Evolutionary conservation across 2,329 filamentous ascomycete genomes (phyloP).

Genomic region (Aspergillus sergii): DNA sequence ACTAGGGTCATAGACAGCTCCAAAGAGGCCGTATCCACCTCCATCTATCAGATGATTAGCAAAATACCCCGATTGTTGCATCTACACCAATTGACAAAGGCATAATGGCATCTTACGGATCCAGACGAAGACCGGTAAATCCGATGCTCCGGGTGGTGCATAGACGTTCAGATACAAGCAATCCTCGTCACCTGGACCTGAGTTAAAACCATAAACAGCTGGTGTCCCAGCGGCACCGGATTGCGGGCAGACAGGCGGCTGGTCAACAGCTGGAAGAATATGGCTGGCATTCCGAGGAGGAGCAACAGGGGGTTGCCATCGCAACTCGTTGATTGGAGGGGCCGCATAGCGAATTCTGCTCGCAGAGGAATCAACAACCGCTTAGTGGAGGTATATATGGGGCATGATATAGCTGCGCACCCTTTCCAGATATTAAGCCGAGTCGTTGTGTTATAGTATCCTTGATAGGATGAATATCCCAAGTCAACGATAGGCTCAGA

Average conservation of each 20-base stretch:
- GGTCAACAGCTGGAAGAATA: conserved; percentile 2
- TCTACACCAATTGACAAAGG: background rate
- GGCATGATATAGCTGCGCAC: background rate
- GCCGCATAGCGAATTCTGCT: conserved; percentile 7
- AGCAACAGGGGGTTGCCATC: conserved; percentile 5
- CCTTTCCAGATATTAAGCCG: background rate
- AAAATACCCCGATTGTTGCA: background rate
- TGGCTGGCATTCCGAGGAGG: background rate
- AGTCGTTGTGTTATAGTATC: background rate
- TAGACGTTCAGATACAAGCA: conserved; percentile 7
- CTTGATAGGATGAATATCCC: background rate
- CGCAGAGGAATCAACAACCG: too few species aligned
- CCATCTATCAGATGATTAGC: background rate
- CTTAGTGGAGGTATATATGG: background rate
- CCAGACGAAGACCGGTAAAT: conserved; percentile 7
- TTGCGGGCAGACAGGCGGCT: conserved; percentile 3
- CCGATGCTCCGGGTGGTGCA: background rate
- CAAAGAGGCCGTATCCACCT: background rate
- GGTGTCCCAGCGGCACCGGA: background rate
- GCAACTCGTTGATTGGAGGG: conserved; percentile 4
- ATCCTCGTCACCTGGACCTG: background rate
- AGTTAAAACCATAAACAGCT: background rate
- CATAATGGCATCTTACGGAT: background rate
- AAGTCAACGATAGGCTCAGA: background rate
- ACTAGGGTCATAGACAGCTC: background rate